Percentiles rank a stretch among this genome's conserved stretches.
These are phyloP conservation scores for Rhodosporidiobolus odoratus DNA, from an alignment of 768 basidiomycete species.

Conservation along the genomic window DNA sequence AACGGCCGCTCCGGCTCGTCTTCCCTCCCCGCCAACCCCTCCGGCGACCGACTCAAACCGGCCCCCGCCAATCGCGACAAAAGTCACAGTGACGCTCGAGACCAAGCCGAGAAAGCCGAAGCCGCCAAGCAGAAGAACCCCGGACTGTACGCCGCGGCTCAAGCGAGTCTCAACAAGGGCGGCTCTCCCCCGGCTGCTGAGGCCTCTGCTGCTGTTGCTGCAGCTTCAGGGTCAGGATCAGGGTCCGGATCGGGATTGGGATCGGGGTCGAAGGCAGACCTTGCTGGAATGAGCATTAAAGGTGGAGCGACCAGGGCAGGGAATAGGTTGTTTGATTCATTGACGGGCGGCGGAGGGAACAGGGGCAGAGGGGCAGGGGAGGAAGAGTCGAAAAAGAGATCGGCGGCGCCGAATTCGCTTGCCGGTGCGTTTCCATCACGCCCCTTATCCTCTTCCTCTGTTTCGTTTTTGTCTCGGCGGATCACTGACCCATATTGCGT, in stretches of 20 bases:
- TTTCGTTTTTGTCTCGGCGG: neutral
- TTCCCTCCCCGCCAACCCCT: no score
- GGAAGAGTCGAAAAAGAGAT: neutral
- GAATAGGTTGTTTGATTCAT: neutral
- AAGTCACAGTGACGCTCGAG: neutral
- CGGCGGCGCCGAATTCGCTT: neutral
- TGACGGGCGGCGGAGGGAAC: neutral
- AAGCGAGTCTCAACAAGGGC: neutral
- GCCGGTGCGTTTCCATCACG: neutral
- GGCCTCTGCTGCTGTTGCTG: no score
- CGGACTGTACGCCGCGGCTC: neutral
- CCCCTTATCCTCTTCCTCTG: neutral
- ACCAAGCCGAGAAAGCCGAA: neutral
- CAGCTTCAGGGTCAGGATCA: no score
- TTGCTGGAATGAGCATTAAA: neutral
- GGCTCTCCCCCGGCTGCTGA: neutral
- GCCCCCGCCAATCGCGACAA: neutral
- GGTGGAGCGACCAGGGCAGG: neutral
- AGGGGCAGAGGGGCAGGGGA: neutral
- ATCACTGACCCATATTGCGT: no score
- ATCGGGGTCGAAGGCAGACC: no score
- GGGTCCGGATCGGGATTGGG: neutral
- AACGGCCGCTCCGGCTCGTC: no score
- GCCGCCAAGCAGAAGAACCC: neutral
- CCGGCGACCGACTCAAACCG: constrained; percentile 4